These are phyloP conservation scores for Psilocybe cyanescens DNA, from an alignment of 768 basidiomycete species.

Conservation along the genomic window DNA sequence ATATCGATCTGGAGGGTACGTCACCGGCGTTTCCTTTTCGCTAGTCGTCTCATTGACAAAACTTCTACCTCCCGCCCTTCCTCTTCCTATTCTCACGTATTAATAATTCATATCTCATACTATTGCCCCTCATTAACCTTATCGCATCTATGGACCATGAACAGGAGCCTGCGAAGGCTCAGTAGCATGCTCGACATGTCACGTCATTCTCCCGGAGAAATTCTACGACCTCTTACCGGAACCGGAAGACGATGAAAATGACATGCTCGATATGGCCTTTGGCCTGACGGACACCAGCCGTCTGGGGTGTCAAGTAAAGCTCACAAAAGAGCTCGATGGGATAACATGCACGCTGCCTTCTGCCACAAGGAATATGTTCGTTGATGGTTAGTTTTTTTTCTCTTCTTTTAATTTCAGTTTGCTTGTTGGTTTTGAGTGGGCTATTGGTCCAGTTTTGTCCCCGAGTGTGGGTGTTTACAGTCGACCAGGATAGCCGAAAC, in stretches of 20 bases:
- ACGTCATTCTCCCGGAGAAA: slow-evolving; percentile 83
- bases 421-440: no score
- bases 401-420: no score
- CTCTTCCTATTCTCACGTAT: background rate
- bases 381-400: slow-evolving; percentile 68
- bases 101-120: background rate
- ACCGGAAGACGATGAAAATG: slow-evolving; percentile 97
- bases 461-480: no score
- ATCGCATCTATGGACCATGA: slow-evolving; percentile 1
- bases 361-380: slow-evolving; percentile 97
- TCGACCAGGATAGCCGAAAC: no score
- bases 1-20: slow-evolving; percentile 93
- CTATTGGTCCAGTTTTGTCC: no score
- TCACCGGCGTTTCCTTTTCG: slow-evolving; percentile 2
- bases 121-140: background rate
- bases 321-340: slow-evolving; percentile 85
- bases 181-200: slow-evolving; percentile 93
- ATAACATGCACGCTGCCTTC: slow-evolving; percentile 84
- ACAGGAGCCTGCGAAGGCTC: slow-evolving; percentile 96
- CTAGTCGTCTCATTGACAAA: background rate
- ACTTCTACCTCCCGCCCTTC: background rate
- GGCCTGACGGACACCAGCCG: slow-evolving; percentile 93
- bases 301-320: slow-evolving; percentile 75
- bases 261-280: slow-evolving; percentile 98
- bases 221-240: slow-evolving; percentile 88